phyloP scores from a whole-genome alignment of 345 rosid genomes.

The Acer campestre region DNA sequence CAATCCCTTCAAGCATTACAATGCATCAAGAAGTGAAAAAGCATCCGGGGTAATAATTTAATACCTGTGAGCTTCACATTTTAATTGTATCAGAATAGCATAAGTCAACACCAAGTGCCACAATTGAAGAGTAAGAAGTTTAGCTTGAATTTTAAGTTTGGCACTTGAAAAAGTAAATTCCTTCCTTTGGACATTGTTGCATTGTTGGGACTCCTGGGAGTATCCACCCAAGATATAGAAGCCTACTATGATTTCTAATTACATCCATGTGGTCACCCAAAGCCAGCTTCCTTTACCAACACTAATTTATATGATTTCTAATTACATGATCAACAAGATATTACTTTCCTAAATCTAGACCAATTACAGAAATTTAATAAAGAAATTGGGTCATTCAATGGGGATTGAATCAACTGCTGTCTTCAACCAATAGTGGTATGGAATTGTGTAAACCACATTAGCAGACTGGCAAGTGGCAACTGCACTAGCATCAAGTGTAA shows the following conservation, averaged over 20 bases:
- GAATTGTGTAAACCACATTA: not conserved
- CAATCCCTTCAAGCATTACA: not conserved
- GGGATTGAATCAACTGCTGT: not conserved
- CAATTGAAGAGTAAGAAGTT: not conserved
- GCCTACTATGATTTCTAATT: not conserved
- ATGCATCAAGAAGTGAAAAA: not conserved
- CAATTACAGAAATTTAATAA: not conserved
- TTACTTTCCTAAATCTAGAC: slow-evolving; percentile 4
- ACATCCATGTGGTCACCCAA: not conserved
- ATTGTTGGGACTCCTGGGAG: not conserved
- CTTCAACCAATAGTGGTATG: not conserved
- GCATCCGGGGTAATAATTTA: not conserved
- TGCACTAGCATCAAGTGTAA: not conserved
- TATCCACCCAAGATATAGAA: not conserved
- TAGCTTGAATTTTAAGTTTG: not conserved
- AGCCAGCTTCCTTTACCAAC: not conserved
- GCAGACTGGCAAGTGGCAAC: not conserved
- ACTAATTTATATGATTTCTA: not conserved
- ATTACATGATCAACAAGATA: not conserved
- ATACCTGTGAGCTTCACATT: not conserved
- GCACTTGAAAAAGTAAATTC: not conserved
- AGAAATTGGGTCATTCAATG: not conserved
- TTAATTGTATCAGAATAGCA: not conserved
- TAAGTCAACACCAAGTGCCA: not conserved
- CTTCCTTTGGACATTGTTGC: not conserved